These are phyloP conservation scores for Termitomyces sp. DNA, from an alignment of 768 basidiomycete species.

Conservation along the genomic window DNA sequence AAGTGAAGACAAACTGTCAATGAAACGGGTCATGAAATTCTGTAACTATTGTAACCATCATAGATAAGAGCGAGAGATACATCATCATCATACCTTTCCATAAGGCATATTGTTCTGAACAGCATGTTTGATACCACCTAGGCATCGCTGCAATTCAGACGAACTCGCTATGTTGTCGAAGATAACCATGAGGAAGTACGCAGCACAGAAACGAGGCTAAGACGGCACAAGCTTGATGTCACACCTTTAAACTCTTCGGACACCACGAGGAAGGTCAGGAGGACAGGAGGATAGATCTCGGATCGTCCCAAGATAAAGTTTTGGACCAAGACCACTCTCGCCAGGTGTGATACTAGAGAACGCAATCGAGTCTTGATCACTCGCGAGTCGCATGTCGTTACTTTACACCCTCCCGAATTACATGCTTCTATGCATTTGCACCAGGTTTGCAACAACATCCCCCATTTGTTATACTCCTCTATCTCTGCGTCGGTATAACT, in stretches of 20 bases:
- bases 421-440: no score
- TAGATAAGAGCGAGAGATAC: background rate
- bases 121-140: background rate
- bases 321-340: no score
- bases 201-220: background rate
- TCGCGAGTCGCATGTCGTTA: no score
- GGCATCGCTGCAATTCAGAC: background rate
- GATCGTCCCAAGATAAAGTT: background rate
- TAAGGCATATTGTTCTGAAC: constrained; percentile 5
- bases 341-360: no score
- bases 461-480: no score
- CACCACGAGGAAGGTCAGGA: background rate
- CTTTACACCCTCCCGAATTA: no score
- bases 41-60: background rate
- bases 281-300: background rate
- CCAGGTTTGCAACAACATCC: no score
- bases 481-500: no score
- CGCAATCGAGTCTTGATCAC: no score
- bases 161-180: background rate
- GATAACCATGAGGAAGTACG: background rate
- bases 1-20: background rate
- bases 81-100: constrained; percentile 6
- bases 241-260: background rate
- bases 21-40: background rate
- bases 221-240: background rate